Conservation (phyloP, 805 yeast genomes). For the Pichia occidentalis region DNA sequence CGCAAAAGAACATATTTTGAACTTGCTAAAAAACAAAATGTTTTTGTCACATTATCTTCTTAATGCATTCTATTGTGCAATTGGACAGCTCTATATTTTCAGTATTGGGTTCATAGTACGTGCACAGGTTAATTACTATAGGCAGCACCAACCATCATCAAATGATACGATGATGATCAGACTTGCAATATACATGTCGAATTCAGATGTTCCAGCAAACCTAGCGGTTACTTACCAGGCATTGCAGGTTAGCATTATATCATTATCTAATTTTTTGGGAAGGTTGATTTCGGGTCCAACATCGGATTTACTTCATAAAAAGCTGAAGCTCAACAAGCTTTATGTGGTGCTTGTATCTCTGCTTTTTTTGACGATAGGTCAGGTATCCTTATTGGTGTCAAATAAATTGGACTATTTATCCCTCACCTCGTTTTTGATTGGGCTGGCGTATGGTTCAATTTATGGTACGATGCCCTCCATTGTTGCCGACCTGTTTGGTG, state of each 20-base stretch:
- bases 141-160: conserved; percentile 7
- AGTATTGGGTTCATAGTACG: conserved; percentile 69
- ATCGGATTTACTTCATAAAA: conserved; percentile 53
- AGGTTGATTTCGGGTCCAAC: conserved; percentile 58
- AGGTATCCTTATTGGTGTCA: conserved; percentile 30
- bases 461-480: conserved; percentile 75
- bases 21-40: conserved; percentile 25
- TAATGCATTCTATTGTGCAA: conserved; percentile 52
- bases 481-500: conserved; percentile 66
- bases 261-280: conserved; percentile 60
- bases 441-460: conserved; percentile 61
- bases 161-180: conserved; percentile 1
- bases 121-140: conserved; percentile 32
- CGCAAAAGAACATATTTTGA: conserved; percentile 20
- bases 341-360: conserved; percentile 54
- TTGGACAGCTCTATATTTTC: conserved; percentile 68
- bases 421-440: conserved; percentile 48
- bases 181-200: conserved; percentile 1
- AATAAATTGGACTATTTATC: conserved; percentile 40
- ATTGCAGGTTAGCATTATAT: conserved; percentile 60
- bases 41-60: conserved; percentile 49
- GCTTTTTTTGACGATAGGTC: conserved; percentile 32
- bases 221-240: conserved; percentile 52
- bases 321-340: conserved; percentile 47
- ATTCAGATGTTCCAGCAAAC: conserved; percentile 20